phyloP scores from a whole-genome alignment of 169 alveolate genomes.

The Plasmodium reichenowi region DNA sequence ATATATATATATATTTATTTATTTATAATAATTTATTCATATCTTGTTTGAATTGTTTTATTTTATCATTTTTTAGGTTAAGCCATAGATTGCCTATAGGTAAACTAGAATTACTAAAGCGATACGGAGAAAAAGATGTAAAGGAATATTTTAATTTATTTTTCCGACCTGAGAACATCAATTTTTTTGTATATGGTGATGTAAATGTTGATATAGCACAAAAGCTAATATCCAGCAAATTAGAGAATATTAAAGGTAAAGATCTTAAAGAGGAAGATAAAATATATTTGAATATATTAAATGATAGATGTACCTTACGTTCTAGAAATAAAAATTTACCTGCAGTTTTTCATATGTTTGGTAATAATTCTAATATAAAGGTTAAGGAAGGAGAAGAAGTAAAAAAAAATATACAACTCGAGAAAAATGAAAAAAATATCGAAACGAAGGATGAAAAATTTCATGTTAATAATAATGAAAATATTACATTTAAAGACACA shows the following conservation, averaged over 20 bases:
- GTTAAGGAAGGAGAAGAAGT: not conserved
- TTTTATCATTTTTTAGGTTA: slow-evolving; percentile 17
- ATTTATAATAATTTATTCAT: not conserved
- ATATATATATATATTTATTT: too few relatives aligned
- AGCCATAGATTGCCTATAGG: slow-evolving; percentile 69
- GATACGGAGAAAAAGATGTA: slow-evolving; percentile 59
- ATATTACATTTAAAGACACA: not conserved
- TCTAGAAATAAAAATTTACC: slow-evolving; percentile 54
- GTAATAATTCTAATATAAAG: not conserved
- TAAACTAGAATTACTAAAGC: slow-evolving; percentile 57
- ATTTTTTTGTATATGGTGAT: slow-evolving; percentile 82
- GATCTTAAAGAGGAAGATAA: slow-evolving; percentile 38
- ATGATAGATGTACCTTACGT: slow-evolving; percentile 17
- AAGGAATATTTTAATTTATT: slow-evolving; percentile 59
- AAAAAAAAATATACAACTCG: not conserved
- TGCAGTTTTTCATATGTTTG: slow-evolving; percentile 49
- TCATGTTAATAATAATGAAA: not conserved
- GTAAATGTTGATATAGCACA: slow-evolving; percentile 74
- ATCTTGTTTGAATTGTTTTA: not conserved
- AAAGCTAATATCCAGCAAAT: slow-evolving; percentile 21
- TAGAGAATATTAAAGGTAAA: slow-evolving; percentile 38
- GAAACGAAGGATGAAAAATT: not conserved
- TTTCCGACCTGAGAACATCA: slow-evolving; percentile 79
- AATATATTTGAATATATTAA: slow-evolving; percentile 25
- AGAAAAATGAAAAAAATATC: not conserved